These are phyloP conservation scores for Pseudevernia furfuracea DNA, from an alignment of 495 filamentous ascomycete species.

Conservation along the genomic window DNA sequence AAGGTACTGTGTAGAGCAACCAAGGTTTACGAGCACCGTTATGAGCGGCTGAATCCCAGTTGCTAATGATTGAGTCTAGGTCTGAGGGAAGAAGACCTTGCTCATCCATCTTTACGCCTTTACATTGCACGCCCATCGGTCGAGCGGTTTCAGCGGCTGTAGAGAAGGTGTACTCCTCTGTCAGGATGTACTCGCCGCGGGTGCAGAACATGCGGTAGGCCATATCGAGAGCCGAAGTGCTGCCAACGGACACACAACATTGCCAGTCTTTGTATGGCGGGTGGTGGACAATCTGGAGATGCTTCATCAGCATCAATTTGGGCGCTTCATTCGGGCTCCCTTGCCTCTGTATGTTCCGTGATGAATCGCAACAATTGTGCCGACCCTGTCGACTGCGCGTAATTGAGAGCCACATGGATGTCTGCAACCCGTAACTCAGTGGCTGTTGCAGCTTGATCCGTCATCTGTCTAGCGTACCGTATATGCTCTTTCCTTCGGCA, in stretches of 20 bases:
- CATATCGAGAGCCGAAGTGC: conserved; percentile 70
- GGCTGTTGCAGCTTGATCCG: conserved; percentile 2
- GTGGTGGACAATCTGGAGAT: conserved; percentile 47
- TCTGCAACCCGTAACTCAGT: conserved; percentile 39
- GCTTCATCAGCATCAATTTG: conserved; percentile 20
- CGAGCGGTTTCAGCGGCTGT: conserved; percentile 72
- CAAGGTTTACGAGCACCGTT: conserved; percentile 60
- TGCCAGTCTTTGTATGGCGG: conserved; percentile 83
- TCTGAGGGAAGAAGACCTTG: conserved; percentile 62
- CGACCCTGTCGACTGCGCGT: conserved; percentile 76
- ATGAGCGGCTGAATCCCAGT: conserved; percentile 53
- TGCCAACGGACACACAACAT: conserved; percentile 66
- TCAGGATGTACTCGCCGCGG: conserved; percentile 62
- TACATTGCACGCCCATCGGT: conserved; percentile 66
- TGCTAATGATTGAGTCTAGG: conserved; percentile 57
- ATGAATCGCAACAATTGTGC: conserved; percentile 82
- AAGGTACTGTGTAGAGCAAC: conserved; percentile 62
- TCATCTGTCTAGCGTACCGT: conserved; percentile 37
- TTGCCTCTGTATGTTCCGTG: conserved; percentile 82
- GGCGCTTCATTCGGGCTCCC: not conserved
- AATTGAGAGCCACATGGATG: conserved; percentile 79
- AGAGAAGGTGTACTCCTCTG: conserved; percentile 81
- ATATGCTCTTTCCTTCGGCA: conserved; percentile 53
- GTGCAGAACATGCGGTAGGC: conserved; percentile 70
- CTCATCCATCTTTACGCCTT: conserved; percentile 69